Evolutionary conservation across 805 yeast species (phyloP).

Genomic region (Crinitomyces ghanaensis): DNA sequence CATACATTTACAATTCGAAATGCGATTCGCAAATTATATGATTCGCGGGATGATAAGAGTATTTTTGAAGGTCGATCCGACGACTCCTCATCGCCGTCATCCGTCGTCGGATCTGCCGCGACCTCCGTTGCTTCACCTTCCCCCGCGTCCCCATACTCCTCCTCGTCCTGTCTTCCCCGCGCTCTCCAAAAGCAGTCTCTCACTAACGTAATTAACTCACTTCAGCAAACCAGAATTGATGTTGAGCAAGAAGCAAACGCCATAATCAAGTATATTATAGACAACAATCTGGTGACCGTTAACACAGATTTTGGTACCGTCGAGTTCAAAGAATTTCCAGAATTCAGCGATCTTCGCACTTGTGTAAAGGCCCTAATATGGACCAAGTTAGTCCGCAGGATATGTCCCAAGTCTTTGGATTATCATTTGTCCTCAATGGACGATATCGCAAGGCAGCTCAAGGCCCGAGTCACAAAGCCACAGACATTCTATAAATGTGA

Average conservation of each 20-base stretch:
- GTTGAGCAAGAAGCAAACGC: constrained; percentile 16
- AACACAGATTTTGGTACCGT: constrained; percentile 6
- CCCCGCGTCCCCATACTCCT: too few species aligned
- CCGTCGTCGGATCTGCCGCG: too few species aligned
- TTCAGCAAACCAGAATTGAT: constrained; percentile 11
- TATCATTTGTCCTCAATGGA: constrained; percentile 11
- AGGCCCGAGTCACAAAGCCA: not conserved
- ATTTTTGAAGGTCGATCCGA: too few species aligned
- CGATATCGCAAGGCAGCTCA: constrained; percentile 20
- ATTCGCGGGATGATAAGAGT: not conserved
- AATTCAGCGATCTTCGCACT: constrained; percentile 4
- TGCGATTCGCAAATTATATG: constrained; percentile 31
- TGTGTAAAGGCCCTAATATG: constrained; percentile 7
- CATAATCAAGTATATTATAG: constrained; percentile 9
- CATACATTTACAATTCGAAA: constrained; percentile 47
- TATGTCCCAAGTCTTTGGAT: constrained; percentile 8
- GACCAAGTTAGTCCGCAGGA: constrained; percentile 3
- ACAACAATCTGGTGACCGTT: constrained; percentile 5
- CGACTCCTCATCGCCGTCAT: too few species aligned
- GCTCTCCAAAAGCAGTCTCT: constrained; percentile 8
- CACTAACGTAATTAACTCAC: constrained; percentile 8
- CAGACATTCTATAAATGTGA: not conserved
- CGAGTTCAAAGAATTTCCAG: constrained; percentile 1
- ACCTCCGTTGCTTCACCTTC: too few species aligned
- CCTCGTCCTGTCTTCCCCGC: constrained; percentile 9